Conservation (phyloP, 2,329 filamentous ascomycete genomes). For the Cercospora sp. region DNA sequence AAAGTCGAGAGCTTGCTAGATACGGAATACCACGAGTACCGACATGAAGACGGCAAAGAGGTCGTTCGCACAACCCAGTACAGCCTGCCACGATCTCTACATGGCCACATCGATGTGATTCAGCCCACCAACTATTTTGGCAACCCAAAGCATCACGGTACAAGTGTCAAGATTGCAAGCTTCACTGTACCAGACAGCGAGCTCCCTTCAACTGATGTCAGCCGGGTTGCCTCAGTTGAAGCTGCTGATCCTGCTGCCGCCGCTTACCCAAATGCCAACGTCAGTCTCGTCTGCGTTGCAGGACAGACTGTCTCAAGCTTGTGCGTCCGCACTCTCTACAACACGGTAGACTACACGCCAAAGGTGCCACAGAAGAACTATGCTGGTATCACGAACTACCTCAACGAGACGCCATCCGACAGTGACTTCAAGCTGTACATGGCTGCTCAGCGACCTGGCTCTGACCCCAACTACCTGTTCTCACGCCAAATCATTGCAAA, state of each 20-base stretch:
- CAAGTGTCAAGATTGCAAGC: slow-evolving; percentile 19
- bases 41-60: slow-evolving; percentile 42
- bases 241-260: background rate
- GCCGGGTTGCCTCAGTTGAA: background rate
- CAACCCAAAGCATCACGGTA: slow-evolving; percentile 18
- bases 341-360: slow-evolving; percentile 43
- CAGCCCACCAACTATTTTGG: slow-evolving; percentile 54
- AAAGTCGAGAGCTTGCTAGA: slow-evolving; percentile 55
- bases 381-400: slow-evolving; percentile 47
- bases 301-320: slow-evolving; percentile 47
- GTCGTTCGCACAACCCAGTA: slow-evolving; percentile 61
- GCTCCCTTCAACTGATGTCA: slow-evolving; percentile 1
- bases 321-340: slow-evolving; percentile 55
- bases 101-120: slow-evolving; percentile 58
- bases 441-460: slow-evolving; percentile 17
- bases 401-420: slow-evolving; percentile 44
- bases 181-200: slow-evolving; percentile 7
- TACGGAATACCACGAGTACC: slow-evolving; percentile 59
- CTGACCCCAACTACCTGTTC: slow-evolving; percentile 23
- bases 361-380: slow-evolving; percentile 34
- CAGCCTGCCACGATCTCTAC: slow-evolving; percentile 60
- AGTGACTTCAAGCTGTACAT: slow-evolving; percentile 24
- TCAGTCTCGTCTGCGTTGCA: slow-evolving; percentile 18
- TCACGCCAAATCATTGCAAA: slow-evolving; percentile 59
- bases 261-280: background rate